Conservation (phyloP, 176 grass and related monocot species). For the Avena eriantha region DNA sequence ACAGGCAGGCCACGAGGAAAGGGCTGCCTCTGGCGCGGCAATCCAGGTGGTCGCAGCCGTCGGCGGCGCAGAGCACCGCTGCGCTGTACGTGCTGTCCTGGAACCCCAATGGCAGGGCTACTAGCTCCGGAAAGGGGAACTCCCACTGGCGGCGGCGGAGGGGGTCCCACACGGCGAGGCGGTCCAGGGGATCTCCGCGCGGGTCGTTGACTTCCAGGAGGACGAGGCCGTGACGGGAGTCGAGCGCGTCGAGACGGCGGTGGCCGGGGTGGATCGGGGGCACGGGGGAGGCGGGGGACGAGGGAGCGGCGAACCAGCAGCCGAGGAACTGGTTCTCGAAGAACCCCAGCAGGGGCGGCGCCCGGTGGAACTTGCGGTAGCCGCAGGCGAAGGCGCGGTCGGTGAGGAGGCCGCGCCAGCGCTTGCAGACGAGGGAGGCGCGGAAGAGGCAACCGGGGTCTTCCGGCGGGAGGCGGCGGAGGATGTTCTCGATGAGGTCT, state of each 20-base stretch:
- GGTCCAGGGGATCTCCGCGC: not conserved
- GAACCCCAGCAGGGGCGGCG: not conserved
- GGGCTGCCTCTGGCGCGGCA: not conserved
- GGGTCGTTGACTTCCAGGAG: not conserved
- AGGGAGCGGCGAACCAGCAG: not conserved
- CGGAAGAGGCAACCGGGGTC: not conserved
- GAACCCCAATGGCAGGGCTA: not conserved
- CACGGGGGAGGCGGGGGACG: not conserved
- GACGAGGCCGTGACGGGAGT: not conserved
- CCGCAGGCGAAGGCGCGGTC: not conserved
- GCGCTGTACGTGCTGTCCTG: not conserved
- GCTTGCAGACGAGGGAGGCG: not conserved
- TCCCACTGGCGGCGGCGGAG: slow-evolving; percentile 8
- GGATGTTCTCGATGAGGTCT: not conserved
- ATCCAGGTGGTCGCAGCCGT: not conserved
- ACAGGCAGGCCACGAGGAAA: not conserved
- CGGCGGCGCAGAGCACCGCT: not conserved
- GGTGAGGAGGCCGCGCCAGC: not conserved
- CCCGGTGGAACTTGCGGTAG: not conserved
- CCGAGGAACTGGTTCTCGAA: not conserved
- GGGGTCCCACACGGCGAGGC: not conserved
- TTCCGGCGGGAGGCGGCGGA: not conserved
- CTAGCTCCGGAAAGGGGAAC: not conserved
- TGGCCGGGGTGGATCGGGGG: not conserved
- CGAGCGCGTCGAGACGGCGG: not conserved